phyloP scores from a whole-genome alignment of 2,329 filamentous ascomycete species.

The Aspergillus cejpii region DNA sequence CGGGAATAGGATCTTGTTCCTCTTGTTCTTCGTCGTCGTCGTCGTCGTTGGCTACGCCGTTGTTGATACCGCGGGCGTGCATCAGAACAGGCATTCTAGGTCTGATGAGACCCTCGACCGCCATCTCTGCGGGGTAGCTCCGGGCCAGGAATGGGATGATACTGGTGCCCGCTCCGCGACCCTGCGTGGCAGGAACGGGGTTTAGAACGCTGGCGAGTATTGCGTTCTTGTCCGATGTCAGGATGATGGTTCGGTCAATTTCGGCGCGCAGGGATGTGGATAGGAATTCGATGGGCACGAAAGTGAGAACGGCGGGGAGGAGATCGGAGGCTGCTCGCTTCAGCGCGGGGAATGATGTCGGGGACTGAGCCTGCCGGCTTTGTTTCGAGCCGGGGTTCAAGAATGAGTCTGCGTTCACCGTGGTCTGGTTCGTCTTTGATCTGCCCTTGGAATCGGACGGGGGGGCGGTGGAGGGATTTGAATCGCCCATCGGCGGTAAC shows the following conservation, averaged over 20 bases:
- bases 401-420: slow-evolving; percentile 64
- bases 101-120: slow-evolving; percentile 62
- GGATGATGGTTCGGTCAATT: slow-evolving; percentile 73
- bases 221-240: slow-evolving; percentile 61
- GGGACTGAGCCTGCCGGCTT: slow-evolving; percentile 15
- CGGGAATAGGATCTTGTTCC: slow-evolving; percentile 13
- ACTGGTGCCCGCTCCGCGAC: slow-evolving; percentile 58
- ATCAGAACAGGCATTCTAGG: slow-evolving; percentile 47
- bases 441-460: slow-evolving; percentile 40
- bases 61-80: slow-evolving; percentile 24
- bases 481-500: slow-evolving; percentile 46
- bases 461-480: slow-evolving; percentile 14
- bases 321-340: slow-evolving; percentile 54
- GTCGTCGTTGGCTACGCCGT: slow-evolving; percentile 20
- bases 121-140: slow-evolving; percentile 55
- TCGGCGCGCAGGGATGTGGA: slow-evolving; percentile 65
- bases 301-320: slow-evolving; percentile 56
- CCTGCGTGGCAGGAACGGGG: slow-evolving; percentile 59
- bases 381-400: slow-evolving; percentile 45
- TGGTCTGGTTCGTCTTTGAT: slow-evolving; percentile 30
- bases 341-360: slow-evolving; percentile 38
- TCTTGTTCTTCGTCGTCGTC: slow-evolving; percentile 31
- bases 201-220: slow-evolving; percentile 80
- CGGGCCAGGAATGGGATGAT: slow-evolving; percentile 73
- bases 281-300: slow-evolving; percentile 59